Evolutionary conservation across 225 moss, liverwort and hornwort genomes (phyloP).

Genomic region (Sphagnum contortum): DNA sequence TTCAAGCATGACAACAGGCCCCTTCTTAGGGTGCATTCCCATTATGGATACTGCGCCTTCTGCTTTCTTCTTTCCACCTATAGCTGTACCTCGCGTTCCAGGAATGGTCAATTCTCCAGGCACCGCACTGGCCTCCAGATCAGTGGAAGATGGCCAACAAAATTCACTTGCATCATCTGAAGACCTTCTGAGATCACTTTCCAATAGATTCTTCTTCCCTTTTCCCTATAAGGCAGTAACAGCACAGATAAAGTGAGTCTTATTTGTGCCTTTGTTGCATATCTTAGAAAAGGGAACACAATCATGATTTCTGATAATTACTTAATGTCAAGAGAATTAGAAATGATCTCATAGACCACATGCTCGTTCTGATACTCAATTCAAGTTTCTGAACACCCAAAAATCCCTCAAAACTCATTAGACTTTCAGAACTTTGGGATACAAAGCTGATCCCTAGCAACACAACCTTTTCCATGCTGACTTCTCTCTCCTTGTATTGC

Average conservation of each 20-base stretch:
- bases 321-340: no score
- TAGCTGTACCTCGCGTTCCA: constrained; percentile 5
- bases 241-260: not conserved
- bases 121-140: constrained; percentile 25
- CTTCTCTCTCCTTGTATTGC: constrained; percentile 10
- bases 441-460: no score
- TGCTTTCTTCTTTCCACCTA: constrained; percentile 39
- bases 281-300: no score
- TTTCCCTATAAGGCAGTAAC: constrained; percentile 22
- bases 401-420: no score
- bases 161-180: constrained; percentile 45
- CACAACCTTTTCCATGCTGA: constrained; percentile 10
- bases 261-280: no score
- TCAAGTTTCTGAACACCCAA: no score
- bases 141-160: constrained; percentile 24
- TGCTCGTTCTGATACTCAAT: no score
- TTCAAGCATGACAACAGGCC: constrained; percentile 77
- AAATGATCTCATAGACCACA: no score
- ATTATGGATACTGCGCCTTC: constrained; percentile 46
- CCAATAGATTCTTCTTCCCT: constrained; percentile 27
- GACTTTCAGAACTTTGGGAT: no score
- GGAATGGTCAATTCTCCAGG: constrained; percentile 20
- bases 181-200: constrained; percentile 30
- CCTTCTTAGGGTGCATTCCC: constrained; percentile 68
- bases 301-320: no score